Evolutionary conservation across 163 green algal genomes (phyloP), one percentile per base, ranked within the genome.

Genomic region (Volvox carteri): DNA sequence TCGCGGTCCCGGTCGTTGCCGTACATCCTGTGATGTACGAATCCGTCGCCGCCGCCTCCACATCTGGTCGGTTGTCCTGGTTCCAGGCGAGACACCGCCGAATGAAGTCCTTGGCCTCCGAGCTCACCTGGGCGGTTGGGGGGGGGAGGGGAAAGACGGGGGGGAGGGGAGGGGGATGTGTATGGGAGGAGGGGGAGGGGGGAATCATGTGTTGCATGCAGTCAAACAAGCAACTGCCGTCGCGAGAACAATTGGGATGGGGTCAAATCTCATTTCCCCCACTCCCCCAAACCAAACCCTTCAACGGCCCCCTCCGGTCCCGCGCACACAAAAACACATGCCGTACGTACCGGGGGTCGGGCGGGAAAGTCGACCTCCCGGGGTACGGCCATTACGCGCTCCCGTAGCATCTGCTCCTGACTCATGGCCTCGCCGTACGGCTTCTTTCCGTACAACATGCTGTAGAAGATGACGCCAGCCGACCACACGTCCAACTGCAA

Each of bases 401-500:
- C 96, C 4, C 97, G 92, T 89, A 99, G 92, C 50, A 99, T 97
- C 74, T 96, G 93, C 93, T 99, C 97, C 93, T 99, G 98, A 33
- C 77, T 94, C 90, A 95, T 92, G 21, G 94, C 93, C 90, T 98
- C 95, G 1, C 95, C 95, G 93, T 98, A 99, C 14, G 97, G 97
- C 41, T 97, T 94, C 73, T 85, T 91, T 41, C 98, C 97, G 90
- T 96, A 99, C 87, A 99, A 92, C 96, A 99, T 98, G 94, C 98
- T 96, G 89, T 97, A 99, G 60, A 99, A 91, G 67, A 99, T 98
- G 73, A 99, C 96, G 28, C 97, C 98, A 56, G 95, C 93, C 3
- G 92, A 95, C 97, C 97, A 99, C 67, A 99, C 97, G 86, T 99
- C 97, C 78, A 99, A 94, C 95, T 97, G 91, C 1, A n/a, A n/a